phyloP scores from a whole-genome alignment of 2,329 filamentous ascomycete genomes.

The Cercospora janseana region DNA sequence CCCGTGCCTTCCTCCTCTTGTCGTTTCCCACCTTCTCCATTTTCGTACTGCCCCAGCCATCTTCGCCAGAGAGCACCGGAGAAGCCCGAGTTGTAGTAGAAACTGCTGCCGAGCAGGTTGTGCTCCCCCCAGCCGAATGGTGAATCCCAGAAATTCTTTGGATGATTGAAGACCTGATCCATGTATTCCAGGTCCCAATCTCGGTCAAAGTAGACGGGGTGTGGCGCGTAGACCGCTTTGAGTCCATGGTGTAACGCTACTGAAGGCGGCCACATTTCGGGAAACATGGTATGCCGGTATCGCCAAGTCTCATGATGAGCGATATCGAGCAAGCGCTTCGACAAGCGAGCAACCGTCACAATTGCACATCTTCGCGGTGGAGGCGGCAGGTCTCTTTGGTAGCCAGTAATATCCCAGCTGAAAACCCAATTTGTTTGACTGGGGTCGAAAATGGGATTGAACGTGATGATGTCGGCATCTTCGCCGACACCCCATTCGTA shows the following conservation, averaged over 20 bases:
- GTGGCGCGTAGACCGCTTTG: constrained; percentile 74
- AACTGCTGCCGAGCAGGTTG: constrained; percentile 51
- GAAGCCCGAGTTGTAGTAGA: constrained; percentile 53
- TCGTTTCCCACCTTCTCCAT: constrained; percentile 40
- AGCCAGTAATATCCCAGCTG: constrained; percentile 66
- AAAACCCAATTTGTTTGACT: constrained; percentile 71
- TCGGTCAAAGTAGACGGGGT: constrained; percentile 76
- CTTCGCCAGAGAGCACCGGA: constrained; percentile 49
- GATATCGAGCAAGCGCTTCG: constrained; percentile 66
- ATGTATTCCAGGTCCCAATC: constrained; percentile 59
- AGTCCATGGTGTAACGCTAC: constrained; percentile 73
- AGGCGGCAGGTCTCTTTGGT: constrained; percentile 53
- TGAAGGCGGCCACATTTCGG: constrained; percentile 76
- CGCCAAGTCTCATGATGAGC: constrained; percentile 76
- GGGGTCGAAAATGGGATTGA: constrained; percentile 78
- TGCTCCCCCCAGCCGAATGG: constrained; percentile 54
- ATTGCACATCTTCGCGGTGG: constrained; percentile 74
- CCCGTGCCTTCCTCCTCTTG: constrained; percentile 42
- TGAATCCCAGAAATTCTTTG: constrained; percentile 45
- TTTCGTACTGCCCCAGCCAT: constrained; percentile 51
- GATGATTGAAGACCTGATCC: constrained; percentile 51
- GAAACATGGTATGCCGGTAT: constrained; percentile 70
- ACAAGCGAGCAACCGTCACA: constrained; percentile 72
- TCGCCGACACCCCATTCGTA: constrained; percentile 76
- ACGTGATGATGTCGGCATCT: constrained; percentile 69